Conservation (phyloP, 148 eudicot genomes). For the Rhododendron williamsianum region DNA sequence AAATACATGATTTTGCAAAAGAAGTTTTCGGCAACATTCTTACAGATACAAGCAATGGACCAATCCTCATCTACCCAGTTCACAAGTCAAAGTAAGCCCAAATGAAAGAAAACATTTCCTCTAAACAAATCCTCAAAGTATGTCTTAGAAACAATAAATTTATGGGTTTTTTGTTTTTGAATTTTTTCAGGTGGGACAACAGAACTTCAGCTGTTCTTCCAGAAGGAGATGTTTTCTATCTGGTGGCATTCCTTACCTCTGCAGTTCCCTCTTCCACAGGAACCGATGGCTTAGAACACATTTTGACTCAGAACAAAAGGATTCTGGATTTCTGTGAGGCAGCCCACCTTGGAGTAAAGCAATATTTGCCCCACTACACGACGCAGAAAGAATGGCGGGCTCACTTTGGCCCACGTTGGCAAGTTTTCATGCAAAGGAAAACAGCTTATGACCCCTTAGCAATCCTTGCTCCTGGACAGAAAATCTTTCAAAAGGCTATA, state of each 20-base stretch:
- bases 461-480: slow-evolving; percentile 86
- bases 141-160: not conserved
- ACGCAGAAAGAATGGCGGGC: slow-evolving; percentile 57
- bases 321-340: slow-evolving; percentile 52
- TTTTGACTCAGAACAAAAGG: slow-evolving; percentile 43
- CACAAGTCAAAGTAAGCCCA: slow-evolving; percentile 54
- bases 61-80: slow-evolving; percentile 75
- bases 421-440: slow-evolving; percentile 53
- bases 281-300: slow-evolving; percentile 42
- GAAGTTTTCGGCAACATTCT: slow-evolving; percentile 69
- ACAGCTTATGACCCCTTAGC: slow-evolving; percentile 75
- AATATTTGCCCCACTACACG: slow-evolving; percentile 65
- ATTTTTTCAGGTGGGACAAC: slow-evolving; percentile 59
- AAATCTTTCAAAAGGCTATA: slow-evolving; percentile 59
- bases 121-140: not conserved
- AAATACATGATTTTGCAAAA: slow-evolving; percentile 48
- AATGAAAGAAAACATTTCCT: not conserved
- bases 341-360: slow-evolving; percentile 54
- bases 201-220: slow-evolving; percentile 69
- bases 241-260: slow-evolving; percentile 65
- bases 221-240: slow-evolving; percentile 66
- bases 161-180: not conserved
- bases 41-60: slow-evolving; percentile 60
- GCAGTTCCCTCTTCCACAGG: slow-evolving; percentile 57
- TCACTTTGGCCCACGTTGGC: slow-evolving; percentile 78